Percentiles rank a stretch among this genome's conserved stretches.
Evolutionary conservation across 768 basidiomycete species (phyloP).

Genomic region (Calocera cornea): DNA sequence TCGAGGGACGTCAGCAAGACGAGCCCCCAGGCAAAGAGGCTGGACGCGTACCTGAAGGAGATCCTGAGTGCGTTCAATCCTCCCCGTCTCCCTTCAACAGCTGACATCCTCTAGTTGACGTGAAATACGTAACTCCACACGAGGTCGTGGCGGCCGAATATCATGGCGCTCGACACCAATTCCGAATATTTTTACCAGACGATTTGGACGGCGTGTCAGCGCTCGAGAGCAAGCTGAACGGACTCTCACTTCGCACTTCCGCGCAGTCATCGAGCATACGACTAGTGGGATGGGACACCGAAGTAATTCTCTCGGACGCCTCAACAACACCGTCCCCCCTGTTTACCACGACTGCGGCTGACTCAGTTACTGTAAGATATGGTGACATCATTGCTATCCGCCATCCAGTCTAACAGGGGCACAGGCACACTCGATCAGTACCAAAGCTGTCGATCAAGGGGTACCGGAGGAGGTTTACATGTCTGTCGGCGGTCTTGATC

Average conservation of each 20-base stretch:
- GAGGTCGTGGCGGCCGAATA: constrained; percentile 53
- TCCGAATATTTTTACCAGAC: constrained; percentile 28
- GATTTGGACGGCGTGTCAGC: not conserved
- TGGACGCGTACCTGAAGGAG: not conserved
- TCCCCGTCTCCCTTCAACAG: not conserved
- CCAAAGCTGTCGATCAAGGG: not conserved
- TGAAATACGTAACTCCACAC: constrained; percentile 49
- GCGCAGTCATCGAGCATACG: not conserved
- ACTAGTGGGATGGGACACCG: constrained; percentile 50
- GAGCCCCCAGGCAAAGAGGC: not conserved
- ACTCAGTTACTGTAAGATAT: not conserved
- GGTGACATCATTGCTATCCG: not conserved
- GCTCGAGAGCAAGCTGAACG: not conserved
- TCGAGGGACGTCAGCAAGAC: not conserved
- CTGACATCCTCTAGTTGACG: constrained; percentile 38
- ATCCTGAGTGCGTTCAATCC: not conserved
- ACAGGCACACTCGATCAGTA: not conserved
- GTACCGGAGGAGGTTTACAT: constrained; percentile 40
- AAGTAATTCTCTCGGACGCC: constrained; percentile 24
- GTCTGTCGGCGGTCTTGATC: constrained; percentile 73
- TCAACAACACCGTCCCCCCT: not conserved
- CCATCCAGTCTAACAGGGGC: not conserved
- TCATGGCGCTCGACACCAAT: constrained; percentile 46
- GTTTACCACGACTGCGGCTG: not conserved
- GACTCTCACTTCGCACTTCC: not conserved